Evolutionary conservation across 805 yeast species (phyloP).

Genomic region (Teunomyces panamensis): DNA sequence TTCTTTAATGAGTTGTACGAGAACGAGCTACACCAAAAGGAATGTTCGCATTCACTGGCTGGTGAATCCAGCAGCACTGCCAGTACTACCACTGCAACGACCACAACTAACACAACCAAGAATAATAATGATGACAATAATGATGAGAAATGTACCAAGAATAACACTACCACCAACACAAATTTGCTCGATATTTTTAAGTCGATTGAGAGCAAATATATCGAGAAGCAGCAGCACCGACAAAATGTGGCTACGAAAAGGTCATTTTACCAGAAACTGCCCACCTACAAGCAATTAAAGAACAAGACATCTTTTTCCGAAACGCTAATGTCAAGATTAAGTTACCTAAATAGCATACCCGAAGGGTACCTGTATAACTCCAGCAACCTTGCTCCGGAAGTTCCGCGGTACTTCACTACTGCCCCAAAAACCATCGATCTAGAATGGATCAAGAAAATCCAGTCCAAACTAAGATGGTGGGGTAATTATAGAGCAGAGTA

Average conservation of each 20-base stretch:
- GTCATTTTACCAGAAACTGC: constrained; percentile 11
- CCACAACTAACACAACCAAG: background rate
- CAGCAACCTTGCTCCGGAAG: background rate
- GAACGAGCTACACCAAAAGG: constrained; percentile 9
- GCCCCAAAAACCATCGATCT: constrained; percentile 9
- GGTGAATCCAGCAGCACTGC: no score
- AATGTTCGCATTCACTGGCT: background rate
- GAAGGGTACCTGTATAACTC: constrained; percentile 9
- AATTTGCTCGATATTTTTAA: constrained; percentile 19
- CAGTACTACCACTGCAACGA: no score
- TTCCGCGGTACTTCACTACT: background rate
- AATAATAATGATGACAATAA: background rate
- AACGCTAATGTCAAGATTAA: constrained; percentile 18
- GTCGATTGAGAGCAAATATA: constrained; percentile 18
- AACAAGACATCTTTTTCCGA: constrained; percentile 17
- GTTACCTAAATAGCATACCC: constrained; percentile 17
- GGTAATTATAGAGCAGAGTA: constrained; percentile 1
- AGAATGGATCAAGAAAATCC: constrained; percentile 13
- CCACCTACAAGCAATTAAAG: constrained; percentile 8
- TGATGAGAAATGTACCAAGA: background rate
- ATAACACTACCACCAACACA: constrained; percentile 4
- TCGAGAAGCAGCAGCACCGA: constrained; percentile 6
- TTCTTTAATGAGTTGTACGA: constrained; percentile 35
- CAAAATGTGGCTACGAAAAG: constrained; percentile 4
- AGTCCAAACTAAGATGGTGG: constrained; percentile 9